phyloP scores from a whole-genome alignment of 257 asterid species.

The Scutellaria galericulata region DNA sequence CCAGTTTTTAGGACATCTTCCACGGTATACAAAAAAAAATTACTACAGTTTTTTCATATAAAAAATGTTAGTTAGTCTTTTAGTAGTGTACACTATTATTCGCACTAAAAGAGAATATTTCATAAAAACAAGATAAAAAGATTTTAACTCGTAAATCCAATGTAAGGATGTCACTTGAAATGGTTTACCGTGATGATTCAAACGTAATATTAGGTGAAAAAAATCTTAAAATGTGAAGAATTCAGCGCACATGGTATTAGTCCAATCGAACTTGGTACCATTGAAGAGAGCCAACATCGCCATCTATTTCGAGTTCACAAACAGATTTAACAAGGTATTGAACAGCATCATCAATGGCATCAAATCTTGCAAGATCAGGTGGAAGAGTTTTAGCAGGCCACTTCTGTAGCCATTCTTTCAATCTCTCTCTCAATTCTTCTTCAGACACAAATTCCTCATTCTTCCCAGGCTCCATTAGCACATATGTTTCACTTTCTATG shows the following conservation, averaged over 20 bases:
- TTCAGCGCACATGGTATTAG: not conserved
- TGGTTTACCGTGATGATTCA: too few species aligned
- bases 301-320: conserved; percentile 83
- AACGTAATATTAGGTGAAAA: too few species aligned
- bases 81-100: too few species aligned
- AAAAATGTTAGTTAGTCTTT: too few species aligned
- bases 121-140: too few species aligned
- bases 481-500: conserved; percentile 63
- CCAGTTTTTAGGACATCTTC: too few species aligned
- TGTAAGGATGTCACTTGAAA: too few species aligned
- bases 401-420: conserved; percentile 67
- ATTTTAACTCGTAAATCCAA: too few species aligned
- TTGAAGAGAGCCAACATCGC: conserved; percentile 84
- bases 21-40: too few species aligned
- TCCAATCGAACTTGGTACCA: conserved; percentile 87
- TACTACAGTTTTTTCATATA: too few species aligned
- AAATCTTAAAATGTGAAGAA: too few species aligned
- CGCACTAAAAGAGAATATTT: too few species aligned
- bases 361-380: conserved; percentile 74
- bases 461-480: conserved; percentile 77
- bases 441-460: conserved; percentile 75
- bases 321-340: conserved; percentile 68
- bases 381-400: conserved; percentile 66
- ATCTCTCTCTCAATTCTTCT: conserved; percentile 59
- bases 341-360: conserved; percentile 69